phyloP scores from a whole-genome alignment of 192 early-diverging fungal species.

The Rhizoclosmatium globosum region DNA sequence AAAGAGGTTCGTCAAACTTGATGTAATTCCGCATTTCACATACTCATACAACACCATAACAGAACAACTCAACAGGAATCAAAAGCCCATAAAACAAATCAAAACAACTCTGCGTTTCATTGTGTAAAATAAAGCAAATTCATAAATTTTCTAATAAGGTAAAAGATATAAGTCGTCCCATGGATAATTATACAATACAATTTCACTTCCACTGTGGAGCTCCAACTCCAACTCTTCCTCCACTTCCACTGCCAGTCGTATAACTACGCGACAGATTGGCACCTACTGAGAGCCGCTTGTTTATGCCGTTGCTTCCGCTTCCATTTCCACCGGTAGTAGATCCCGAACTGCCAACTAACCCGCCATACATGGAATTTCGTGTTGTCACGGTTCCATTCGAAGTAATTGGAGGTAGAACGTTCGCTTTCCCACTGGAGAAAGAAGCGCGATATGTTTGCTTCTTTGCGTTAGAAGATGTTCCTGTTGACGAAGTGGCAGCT shows the following conservation, averaged over 20 bases:
- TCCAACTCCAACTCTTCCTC: background rate
- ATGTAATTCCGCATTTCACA: too few relatives aligned
- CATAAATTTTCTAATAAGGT: background rate
- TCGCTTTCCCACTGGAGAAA: background rate
- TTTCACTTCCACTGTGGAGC: slow-evolving; percentile 29
- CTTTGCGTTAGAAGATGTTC: background rate
- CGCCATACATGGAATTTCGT: slow-evolving; percentile 28
- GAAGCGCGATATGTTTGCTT: slow-evolving; percentile 13
- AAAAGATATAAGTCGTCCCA: background rate
- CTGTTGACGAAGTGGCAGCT: background rate
- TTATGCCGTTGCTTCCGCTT: background rate
- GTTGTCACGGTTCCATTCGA: background rate
- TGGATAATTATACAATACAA: background rate
- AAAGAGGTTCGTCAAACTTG: background rate
- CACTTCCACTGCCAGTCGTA: slow-evolving; percentile 21
- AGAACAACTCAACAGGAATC: background rate
- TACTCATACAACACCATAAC: too few relatives aligned
- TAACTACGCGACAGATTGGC: slow-evolving; percentile 34
- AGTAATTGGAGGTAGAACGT: slow-evolving; percentile 20
- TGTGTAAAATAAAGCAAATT: too few relatives aligned
- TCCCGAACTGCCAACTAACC: slow-evolving; percentile 11
- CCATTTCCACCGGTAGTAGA: background rate
- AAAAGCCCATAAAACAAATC: background rate
- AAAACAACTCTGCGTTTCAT: background rate
- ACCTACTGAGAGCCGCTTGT: slow-evolving; percentile 21